Conservation (phyloP, 768 basidiomycete genomes). For the Arthromyces matolae region DNA sequence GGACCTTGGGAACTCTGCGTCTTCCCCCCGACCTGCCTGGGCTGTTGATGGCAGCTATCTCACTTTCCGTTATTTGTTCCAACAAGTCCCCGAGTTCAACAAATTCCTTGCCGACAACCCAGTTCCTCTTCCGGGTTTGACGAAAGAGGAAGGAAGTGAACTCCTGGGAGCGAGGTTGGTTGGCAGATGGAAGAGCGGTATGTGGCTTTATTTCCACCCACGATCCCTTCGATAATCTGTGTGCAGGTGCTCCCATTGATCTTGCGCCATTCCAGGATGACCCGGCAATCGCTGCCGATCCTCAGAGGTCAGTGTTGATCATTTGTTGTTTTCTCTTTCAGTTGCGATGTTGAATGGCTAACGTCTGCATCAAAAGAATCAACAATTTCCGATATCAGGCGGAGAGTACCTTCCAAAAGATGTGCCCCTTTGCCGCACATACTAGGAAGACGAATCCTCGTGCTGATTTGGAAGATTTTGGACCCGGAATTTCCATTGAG, state of each 20-base stretch:
- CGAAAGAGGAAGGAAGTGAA: slow-evolving; percentile 38
- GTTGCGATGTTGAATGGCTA: too few relatives aligned
- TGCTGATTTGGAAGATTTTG: slow-evolving; percentile 33
- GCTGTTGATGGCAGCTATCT: slow-evolving; percentile 49
- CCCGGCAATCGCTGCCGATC: slow-evolving; percentile 30
- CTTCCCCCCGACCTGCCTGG: slow-evolving; percentile 34
- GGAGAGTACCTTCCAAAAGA: slow-evolving; percentile 30
- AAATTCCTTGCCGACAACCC: slow-evolving; percentile 41
- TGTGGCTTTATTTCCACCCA: slow-evolving; percentile 6
- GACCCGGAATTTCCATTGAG: slow-evolving; percentile 19
- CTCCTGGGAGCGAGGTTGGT: slow-evolving; percentile 51
- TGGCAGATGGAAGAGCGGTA: slow-evolving; percentile 55
- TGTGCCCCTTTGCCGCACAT: slow-evolving; percentile 48
- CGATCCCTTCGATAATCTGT: neutral
- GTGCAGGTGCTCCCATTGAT: slow-evolving; percentile 43
- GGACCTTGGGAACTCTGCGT: slow-evolving; percentile 25
- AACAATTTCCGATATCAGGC: slow-evolving; percentile 41
- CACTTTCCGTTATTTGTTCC: slow-evolving; percentile 48
- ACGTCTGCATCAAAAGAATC: slow-evolving; percentile 24
- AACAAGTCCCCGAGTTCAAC: slow-evolving; percentile 51
- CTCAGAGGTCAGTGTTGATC: slow-evolving; percentile 25
- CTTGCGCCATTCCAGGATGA: slow-evolving; percentile 42
- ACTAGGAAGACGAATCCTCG: slow-evolving; percentile 46
- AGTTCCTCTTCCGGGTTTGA: slow-evolving; percentile 31
- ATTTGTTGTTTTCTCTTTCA: slow-evolving; percentile 1